Conservation (phyloP, 495 filamentous ascomycete species). For the Chaetomium fimeti region DNA sequence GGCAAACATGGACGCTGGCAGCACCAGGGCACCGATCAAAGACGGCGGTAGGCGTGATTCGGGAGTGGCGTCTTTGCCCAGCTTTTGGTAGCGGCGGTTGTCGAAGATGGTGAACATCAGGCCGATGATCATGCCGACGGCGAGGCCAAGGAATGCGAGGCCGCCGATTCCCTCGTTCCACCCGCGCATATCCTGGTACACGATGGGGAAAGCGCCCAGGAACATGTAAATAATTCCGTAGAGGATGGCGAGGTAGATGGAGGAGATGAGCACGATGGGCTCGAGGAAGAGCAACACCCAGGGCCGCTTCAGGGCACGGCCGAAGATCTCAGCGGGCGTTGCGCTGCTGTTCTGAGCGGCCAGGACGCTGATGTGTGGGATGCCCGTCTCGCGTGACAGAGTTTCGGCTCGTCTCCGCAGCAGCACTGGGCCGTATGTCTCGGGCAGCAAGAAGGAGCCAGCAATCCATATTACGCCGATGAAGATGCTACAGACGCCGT, state of each 20-base stretch:
- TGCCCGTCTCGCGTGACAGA: constrained; percentile 66
- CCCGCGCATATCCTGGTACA: constrained; percentile 68
- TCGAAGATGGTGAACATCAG: constrained; percentile 65
- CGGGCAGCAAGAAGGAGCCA: constrained; percentile 67
- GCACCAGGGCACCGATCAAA: constrained; percentile 54
- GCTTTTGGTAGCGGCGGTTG: constrained; percentile 60
- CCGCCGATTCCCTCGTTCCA: constrained; percentile 72
- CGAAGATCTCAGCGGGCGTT: constrained; percentile 46
- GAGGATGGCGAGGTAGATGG: constrained; percentile 72
- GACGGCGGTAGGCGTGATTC: constrained; percentile 79
- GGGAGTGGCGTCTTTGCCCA: constrained; percentile 57
- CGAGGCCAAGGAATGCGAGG: constrained; percentile 72
- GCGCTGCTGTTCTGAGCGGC: constrained; percentile 57
- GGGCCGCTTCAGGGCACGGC: constrained; percentile 59
- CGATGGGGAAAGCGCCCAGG: constrained; percentile 83
- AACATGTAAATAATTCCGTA: constrained; percentile 86
- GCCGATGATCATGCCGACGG: constrained; percentile 70
- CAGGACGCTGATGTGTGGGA: constrained; percentile 54
- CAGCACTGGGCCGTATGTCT: constrained; percentile 75
- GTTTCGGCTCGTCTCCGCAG: constrained; percentile 66
- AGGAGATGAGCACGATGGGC: constrained; percentile 77
- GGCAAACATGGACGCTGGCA: constrained; percentile 57
- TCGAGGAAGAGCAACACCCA: constrained; percentile 74
- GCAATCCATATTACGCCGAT: constrained; percentile 60
- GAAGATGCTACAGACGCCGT: constrained; percentile 67